Conservation (phyloP, 2,329 filamentous ascomycete genomes). For the Calonectria multiphialidica region DNA sequence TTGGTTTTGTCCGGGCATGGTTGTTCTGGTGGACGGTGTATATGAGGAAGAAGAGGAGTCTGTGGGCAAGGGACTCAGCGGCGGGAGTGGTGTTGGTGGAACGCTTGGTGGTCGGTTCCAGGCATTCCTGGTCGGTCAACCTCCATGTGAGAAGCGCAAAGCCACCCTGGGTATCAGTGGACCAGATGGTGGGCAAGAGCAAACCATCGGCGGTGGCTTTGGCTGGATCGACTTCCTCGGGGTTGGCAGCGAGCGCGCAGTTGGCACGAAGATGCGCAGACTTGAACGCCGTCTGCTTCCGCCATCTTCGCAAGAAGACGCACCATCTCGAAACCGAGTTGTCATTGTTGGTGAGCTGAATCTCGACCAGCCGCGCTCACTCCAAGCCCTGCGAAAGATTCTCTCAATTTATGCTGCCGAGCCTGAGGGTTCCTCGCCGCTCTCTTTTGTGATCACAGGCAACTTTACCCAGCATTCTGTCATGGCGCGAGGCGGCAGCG, state of each 20-base stretch:
- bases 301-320: slow-evolving; percentile 49
- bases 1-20: slow-evolving; percentile 97
- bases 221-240: slow-evolving; percentile 98
- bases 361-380: slow-evolving; percentile 84
- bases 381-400: slow-evolving; percentile 85
- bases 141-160: slow-evolving; percentile 87
- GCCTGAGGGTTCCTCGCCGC: slow-evolving; percentile 73
- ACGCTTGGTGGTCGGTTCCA: slow-evolving; percentile 93
- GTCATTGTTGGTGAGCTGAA: slow-evolving; percentile 89
- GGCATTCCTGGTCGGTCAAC: slow-evolving; percentile 90
- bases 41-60: slow-evolving; percentile 93
- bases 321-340: slow-evolving; percentile 63
- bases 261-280: slow-evolving; percentile 84
- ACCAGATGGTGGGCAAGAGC: slow-evolving; percentile 67
- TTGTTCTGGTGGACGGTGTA: slow-evolving; percentile 93
- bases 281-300: slow-evolving; percentile 78
- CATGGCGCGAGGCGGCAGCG: slow-evolving; percentile 76
- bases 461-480: slow-evolving; percentile 81
- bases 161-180: slow-evolving; percentile 80
- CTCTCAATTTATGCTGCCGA: slow-evolving; percentile 79
- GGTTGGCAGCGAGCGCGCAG: slow-evolving; percentile 87
- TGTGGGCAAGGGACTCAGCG: slow-evolving; percentile 76
- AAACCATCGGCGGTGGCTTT: slow-evolving; percentile 83
- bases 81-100: slow-evolving; percentile 86
- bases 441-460: slow-evolving; percentile 86